Evolutionary conservation across 176 grass and related monocot genomes (phyloP).

Genomic region (Tillandsia leiboldiana): DNA sequence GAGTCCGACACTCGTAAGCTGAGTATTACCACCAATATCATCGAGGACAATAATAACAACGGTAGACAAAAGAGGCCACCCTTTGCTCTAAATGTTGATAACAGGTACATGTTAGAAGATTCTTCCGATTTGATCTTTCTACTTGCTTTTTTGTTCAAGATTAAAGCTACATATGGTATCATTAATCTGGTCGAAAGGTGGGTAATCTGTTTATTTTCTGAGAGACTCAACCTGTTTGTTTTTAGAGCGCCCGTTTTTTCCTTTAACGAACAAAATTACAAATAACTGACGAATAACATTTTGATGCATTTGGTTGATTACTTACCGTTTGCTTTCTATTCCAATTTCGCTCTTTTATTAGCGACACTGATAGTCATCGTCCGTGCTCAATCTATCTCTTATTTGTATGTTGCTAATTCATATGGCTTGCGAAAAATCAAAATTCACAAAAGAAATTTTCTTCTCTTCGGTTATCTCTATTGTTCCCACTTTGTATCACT

Average conservation of each 20-base stretch:
- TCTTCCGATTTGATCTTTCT: neutral
- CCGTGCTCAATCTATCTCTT: neutral
- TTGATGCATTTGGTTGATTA: neutral
- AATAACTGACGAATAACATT: neutral
- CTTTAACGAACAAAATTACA: too few species aligned
- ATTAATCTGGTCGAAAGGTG: neutral
- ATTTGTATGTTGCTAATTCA: neutral
- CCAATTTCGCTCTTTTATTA: neutral
- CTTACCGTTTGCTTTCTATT: neutral
- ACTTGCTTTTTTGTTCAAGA: neutral
- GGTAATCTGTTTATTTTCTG: neutral
- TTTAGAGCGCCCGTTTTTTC: too few species aligned
- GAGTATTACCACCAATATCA: constrained; percentile 16
- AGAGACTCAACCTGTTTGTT: neutral
- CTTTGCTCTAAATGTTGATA: constrained; percentile 46
- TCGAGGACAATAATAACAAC: constrained; percentile 30
- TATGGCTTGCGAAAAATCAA: neutral
- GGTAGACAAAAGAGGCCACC: constrained; percentile 37
- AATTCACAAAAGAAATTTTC: neutral
- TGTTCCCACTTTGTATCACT: neutral
- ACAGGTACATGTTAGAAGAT: constrained; percentile 32
- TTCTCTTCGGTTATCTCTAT: neutral
- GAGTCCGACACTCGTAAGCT: constrained; percentile 24
- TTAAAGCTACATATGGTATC: neutral
- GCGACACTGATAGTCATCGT: neutral